Percentiles rank a stretch among this genome's conserved stretches.
Conservation (phyloP, 2,329 filamentous ascomycete species). For the Myriangium duriaei region DNA sequence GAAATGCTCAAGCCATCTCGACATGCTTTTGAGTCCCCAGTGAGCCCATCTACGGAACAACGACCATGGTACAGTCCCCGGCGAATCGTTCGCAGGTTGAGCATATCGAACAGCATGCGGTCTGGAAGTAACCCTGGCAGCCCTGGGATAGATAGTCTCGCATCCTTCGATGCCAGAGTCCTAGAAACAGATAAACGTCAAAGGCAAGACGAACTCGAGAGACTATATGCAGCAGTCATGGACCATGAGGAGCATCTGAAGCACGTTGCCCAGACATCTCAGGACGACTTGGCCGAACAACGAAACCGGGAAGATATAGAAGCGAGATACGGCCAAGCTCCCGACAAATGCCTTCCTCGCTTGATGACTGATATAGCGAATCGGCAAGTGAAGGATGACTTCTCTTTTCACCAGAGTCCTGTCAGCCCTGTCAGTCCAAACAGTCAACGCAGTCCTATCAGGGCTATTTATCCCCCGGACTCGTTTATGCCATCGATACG, state of each 20-base stretch:
- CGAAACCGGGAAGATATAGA: no score
- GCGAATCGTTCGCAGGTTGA: conserved; percentile 17
- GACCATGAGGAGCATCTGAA: conserved; percentile 57
- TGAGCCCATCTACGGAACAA: conserved; percentile 18
- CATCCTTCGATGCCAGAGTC: conserved; percentile 63
- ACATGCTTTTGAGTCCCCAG: conserved; percentile 23
- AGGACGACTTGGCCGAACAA: conserved; percentile 4
- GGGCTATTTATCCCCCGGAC: conserved; percentile 36
- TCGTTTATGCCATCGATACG: conserved; percentile 13
- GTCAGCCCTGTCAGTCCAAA: conserved; percentile 24
- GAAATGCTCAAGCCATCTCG: conserved; percentile 42
- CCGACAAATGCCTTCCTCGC: conserved; percentile 16
- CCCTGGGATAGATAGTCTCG: conserved; percentile 44
- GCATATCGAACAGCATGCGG: conserved; percentile 17
- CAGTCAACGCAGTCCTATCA: conserved; percentile 28
- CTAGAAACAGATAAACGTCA: conserved; percentile 61
- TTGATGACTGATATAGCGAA: conserved; percentile 18
- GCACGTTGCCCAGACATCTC: conserved; percentile 9
- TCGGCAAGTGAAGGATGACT: no score
- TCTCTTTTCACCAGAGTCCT: no score
- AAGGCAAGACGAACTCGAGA: conserved; percentile 73
- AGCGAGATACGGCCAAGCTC: no score
- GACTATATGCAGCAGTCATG: conserved; percentile 85
- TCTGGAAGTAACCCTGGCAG: conserved; percentile 30
- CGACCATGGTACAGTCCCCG: conserved; percentile 20